Percentiles rank a stretch among this genome's conserved stretches.
phyloP scores from a whole-genome alignment of 805 yeast genomes.

The Kodamaea kakaduensis region DNA sequence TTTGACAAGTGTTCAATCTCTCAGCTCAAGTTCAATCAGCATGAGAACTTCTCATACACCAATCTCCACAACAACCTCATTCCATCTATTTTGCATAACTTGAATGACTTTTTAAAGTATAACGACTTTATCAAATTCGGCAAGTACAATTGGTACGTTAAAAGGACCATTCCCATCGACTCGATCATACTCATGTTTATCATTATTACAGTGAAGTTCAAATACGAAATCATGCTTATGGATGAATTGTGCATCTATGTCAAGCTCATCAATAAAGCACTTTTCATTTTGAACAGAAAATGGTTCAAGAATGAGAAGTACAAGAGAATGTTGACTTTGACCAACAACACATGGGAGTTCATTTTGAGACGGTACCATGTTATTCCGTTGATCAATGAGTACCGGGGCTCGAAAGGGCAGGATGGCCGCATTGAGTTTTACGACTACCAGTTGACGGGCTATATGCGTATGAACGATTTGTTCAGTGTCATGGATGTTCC shows the following conservation, averaged over 20 bases:
- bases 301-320: constrained; percentile 46
- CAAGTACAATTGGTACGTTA: constrained; percentile 57
- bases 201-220: constrained; percentile 51
- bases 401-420: constrained; percentile 16
- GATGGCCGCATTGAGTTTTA: constrained; percentile 28
- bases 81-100: constrained; percentile 53
- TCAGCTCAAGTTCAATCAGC: constrained; percentile 32
- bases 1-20: constrained; percentile 35
- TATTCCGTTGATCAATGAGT: constrained; percentile 25
- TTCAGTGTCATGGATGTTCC: constrained; percentile 43
- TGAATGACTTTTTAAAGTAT: constrained; percentile 51
- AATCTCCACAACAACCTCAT: constrained; percentile 50
- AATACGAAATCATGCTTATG: constrained; percentile 36
- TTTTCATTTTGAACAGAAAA: constrained; percentile 39
- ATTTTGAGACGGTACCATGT: constrained; percentile 35
- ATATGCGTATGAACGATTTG: constrained; percentile 37
- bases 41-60: constrained; percentile 44
- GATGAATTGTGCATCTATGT: constrained; percentile 36
- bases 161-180: constrained; percentile 58
- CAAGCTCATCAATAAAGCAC: constrained; percentile 38
- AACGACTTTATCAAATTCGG: constrained; percentile 51
- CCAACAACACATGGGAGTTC: constrained; percentile 42
- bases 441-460: constrained; percentile 39
- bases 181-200: constrained; percentile 51
- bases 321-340: constrained; percentile 41